Base-by-base conservation (phyloP, 768 basidiomycete genomes). In the Calocybe indica region DNA sequence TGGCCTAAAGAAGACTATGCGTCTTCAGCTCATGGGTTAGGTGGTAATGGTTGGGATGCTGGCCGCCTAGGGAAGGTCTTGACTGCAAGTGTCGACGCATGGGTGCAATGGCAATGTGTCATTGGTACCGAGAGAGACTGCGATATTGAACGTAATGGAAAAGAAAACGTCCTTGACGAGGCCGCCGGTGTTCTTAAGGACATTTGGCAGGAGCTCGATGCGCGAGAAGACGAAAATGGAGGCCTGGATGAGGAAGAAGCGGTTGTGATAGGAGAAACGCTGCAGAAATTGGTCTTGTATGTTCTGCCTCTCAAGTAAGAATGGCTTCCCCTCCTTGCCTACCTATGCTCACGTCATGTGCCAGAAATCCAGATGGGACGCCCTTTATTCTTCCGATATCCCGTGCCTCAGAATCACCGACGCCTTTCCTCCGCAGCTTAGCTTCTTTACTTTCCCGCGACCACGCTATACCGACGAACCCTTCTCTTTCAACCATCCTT, bases 131-230 rank as follows among this genome's bases (percentile, higher is more conserved):
- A 52, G 49, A 56, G 50, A 48, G 59, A 57, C 40, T 57, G 56
- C 61, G 58, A 66, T 48, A 59, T 62, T 37, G 56, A 48, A 48
- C 52, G 52, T 34, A 60, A 64, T 36, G 68, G 70, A 32, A 71
- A 69, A 52, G 82, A 83, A 52, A 74, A 69, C 44, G 72, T 90
- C 39, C 56, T 91, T 48, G 78, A 82, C 39, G 88, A 91, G 62
- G 78, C 78, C 5, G 80, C 85, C 1, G 80, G 82, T 0, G 75
- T 85, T 5, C 55, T 86, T 50, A 83, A 80, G 58, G 88, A 90
- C 52, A 73, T 88, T 5, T 73, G 88, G 10, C 82, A 85, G 54
- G 85, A 88, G 52, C 71, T 84, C 41, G 85, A 88, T 51, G 75
- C 78, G 14, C 47, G 50, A 1, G 82, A 82, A 8, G 85, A 88